Evolutionary conservation across 352 stramenopile species (phyloP).

Genomic region (Globisporangium splendens): DNA sequence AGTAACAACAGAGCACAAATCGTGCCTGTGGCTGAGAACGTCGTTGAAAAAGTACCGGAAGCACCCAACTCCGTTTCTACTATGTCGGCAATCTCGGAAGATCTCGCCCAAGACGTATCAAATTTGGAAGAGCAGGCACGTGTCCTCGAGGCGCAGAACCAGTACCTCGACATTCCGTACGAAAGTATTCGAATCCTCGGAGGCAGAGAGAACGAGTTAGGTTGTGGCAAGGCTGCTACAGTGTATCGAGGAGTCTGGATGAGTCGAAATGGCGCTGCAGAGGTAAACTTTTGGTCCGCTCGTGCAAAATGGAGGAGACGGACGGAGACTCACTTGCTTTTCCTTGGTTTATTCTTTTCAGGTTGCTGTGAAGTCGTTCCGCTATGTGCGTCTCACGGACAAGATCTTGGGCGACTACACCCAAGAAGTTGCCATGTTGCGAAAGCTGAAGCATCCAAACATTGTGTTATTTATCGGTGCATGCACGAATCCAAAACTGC

Average conservation of each 20-base stretch:
- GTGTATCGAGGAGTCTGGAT: slow-evolving; percentile 88
- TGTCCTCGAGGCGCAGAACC: slow-evolving; percentile 81
- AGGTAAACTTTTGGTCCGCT: slow-evolving; percentile 27
- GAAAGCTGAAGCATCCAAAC: slow-evolving; percentile 87
- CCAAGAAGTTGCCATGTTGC: slow-evolving; percentile 79
- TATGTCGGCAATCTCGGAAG: slow-evolving; percentile 35
- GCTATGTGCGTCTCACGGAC: slow-evolving; percentile 84
- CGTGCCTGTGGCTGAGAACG: slow-evolving; percentile 11
- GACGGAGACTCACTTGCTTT: background rate
- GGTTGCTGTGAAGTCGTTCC: slow-evolving; percentile 85
- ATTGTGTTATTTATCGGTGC: slow-evolving; percentile 90
- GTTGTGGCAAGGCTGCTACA: slow-evolving; percentile 81
- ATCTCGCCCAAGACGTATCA: slow-evolving; percentile 52
- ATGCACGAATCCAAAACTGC: slow-evolving; percentile 85
- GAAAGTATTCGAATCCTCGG: slow-evolving; percentile 85
- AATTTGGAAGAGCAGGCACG: slow-evolving; percentile 76
- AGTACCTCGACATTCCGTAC: slow-evolving; percentile 86
- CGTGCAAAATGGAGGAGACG: slow-evolving; percentile 1
- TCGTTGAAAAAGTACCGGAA: slow-evolving; percentile 32
- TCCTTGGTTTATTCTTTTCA: slow-evolving; percentile 2
- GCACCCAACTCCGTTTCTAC: slow-evolving; percentile 35
- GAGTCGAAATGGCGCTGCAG: slow-evolving; percentile 73
- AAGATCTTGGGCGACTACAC: slow-evolving; percentile 86
- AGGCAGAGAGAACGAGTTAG: slow-evolving; percentile 86
- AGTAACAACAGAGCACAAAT: slow-evolving; percentile 5